phyloP scores from a whole-genome alignment of 176 grass and related monocot species.

The Hordeum marinum region DNA sequence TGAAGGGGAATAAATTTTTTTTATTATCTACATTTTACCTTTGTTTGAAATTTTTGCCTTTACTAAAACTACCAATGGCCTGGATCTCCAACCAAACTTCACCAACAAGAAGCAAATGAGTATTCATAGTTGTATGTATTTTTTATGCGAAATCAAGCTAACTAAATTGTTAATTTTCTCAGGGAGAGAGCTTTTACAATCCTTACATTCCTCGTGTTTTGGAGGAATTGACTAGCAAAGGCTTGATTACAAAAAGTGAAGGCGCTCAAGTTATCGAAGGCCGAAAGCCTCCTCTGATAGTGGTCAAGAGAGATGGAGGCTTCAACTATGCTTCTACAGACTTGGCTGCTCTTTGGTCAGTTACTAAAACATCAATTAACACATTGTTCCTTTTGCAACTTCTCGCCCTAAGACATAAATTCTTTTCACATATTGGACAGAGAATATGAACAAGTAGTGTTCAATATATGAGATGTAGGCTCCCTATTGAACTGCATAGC shows the following conservation, averaged over 20 bases:
- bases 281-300: slow-evolving; percentile 78
- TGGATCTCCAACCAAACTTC: not conserved
- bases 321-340: slow-evolving; percentile 96
- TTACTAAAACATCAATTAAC: slow-evolving; percentile 3
- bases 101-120: not conserved
- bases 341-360: slow-evolving; percentile 73
- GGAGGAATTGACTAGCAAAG: slow-evolving; percentile 54
- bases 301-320: slow-evolving; percentile 88
- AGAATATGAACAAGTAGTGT: not conserved
- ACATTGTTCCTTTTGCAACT: not conserved
- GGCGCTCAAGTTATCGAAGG: slow-evolving; percentile 75
- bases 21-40: not conserved
- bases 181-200: slow-evolving; percentile 97
- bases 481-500: not conserved
- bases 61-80: not conserved
- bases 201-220: slow-evolving; percentile 73
- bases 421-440: not conserved
- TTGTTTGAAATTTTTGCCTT: not conserved
- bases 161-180: slow-evolving; percentile 4
- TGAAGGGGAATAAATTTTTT: not conserved
- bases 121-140: not conserved
- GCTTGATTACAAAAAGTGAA: slow-evolving; percentile 68
- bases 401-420: not conserved
- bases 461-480: not conserved
- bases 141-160: not conserved